Base-by-base conservation (phyloP, 2,329 filamentous ascomycete species). In the Calonectria honghensis region DNA sequence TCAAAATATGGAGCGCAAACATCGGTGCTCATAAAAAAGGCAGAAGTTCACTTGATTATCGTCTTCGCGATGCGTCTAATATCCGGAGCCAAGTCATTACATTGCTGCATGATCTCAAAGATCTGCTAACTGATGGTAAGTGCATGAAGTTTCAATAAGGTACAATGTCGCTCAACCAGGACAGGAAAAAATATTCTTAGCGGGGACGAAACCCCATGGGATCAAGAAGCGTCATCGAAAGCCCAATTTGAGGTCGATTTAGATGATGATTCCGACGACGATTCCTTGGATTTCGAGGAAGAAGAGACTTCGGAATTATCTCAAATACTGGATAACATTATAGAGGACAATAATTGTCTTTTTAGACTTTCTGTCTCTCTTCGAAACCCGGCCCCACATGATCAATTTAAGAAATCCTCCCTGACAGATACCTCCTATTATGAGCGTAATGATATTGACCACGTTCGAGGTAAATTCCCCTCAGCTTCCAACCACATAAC, bases 1-100 rank as follows among this genome's bases (percentile, higher is more conserved):
- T 78, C 37, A 77, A 77, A 16, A 54, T 78, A 0, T 77, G 77
- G 77, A 57, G 54, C 1, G 71, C 61, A 0, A 78, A 76, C 2
- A 73, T 76, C 0, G 75, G 52, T 0, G 77, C 75, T 0, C 73
- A 76, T 3, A 11, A 6, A 0, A 65, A 6, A 3, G 76, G 76
- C 6, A 20, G 7, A 9, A 24, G 68, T 0, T 78, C 77, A 0
- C 75, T 78, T 0, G 68, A 78, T 1, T 24, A 76, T 0, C 51
- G 77, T 1, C 75, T 78, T 1, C 63, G 71, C 4, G 76, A 78
- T 52, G 59, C 75, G 0, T 78, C 75, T 0, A 67, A 74, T 14
- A 63, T 78, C 0, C 39, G 59, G 0, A 7, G 66, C 0, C 76
- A 77, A 3, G 66, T 77, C 0, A 0, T 9, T 0, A 32, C 11